Conservation (phyloP, 1,284 basidiomycete genomes). For the Pisolithus thermaeus region DNA sequence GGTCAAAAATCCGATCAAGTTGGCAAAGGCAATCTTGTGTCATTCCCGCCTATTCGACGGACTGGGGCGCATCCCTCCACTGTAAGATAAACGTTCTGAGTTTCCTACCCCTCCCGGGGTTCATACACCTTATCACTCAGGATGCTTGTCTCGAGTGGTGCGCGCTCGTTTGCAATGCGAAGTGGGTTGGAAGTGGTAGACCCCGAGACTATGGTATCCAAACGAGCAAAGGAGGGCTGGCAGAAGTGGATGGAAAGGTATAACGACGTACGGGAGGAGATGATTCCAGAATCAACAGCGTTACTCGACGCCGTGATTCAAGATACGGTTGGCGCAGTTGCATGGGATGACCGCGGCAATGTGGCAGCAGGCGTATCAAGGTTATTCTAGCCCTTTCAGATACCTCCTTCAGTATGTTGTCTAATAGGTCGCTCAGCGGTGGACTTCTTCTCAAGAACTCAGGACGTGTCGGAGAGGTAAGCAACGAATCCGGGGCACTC, state of each 20-base stretch:
- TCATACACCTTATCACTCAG: constrained; percentile 31
- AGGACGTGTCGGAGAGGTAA: constrained; percentile 67
- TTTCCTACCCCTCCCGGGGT: not conserved
- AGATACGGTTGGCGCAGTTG: constrained; percentile 74
- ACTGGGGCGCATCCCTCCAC: constrained; percentile 60
- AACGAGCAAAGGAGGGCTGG: constrained; percentile 52
- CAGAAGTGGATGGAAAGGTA: constrained; percentile 49
- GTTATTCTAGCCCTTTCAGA: constrained; percentile 26
- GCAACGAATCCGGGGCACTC: constrained; percentile 8
- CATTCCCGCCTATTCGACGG: constrained; percentile 43
- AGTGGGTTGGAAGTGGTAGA: constrained; percentile 31
- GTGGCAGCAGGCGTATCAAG: constrained; percentile 72
- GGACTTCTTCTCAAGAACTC: constrained; percentile 66
- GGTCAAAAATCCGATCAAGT: constrained; percentile 58
- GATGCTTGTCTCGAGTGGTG: constrained; percentile 48
- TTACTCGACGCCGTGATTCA: constrained; percentile 35
- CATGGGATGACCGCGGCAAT: constrained; percentile 37
- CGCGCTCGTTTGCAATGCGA: constrained; percentile 39
- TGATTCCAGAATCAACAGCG: constrained; percentile 12
- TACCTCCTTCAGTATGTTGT: no score
- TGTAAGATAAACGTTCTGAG: constrained; percentile 37
- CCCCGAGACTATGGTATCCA: constrained; percentile 41
- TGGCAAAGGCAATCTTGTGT: constrained; percentile 51
- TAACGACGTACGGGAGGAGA: constrained; percentile 2
- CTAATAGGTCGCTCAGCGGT: constrained; percentile 43